Percentiles rank a stretch among this genome's conserved stretches.
These are phyloP conservation scores for Ophiostoma quercus DNA, from an alignment of 2,329 filamentous ascomycete genomes.

Conservation along the genomic window DNA sequence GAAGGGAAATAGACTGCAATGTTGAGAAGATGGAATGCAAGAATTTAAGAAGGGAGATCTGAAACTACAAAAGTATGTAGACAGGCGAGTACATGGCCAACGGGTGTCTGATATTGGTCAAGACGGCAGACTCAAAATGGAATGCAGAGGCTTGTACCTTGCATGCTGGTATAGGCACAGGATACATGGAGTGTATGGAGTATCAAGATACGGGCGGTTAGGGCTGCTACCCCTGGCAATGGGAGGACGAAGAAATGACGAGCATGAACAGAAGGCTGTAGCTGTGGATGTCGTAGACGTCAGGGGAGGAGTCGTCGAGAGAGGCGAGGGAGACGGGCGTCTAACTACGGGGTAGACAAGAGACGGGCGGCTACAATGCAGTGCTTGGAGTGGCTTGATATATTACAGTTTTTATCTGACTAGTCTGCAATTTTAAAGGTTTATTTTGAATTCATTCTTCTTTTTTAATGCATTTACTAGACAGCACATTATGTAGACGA, in stretches of 20 bases:
- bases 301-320: neutral
- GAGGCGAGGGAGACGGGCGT: neutral
- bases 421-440: too few relatives aligned
- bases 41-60: constrained; percentile 31
- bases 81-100: constrained; percentile 38
- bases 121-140: constrained; percentile 31
- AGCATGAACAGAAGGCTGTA: neutral
- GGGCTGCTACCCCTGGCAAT: neutral
- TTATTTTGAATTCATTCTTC: too few relatives aligned
- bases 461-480: too few relatives aligned
- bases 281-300: neutral
- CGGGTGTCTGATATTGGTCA: constrained; percentile 48
- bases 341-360: neutral
- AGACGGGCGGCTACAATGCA: neutral
- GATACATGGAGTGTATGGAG: neutral
- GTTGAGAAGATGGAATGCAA: neutral
- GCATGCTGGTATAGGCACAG: neutral
- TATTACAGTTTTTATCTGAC: neutral
- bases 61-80: constrained; percentile 51
- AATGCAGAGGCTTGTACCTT: neutral
- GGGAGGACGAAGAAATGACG: neutral
- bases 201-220: neutral
- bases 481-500: neutral
- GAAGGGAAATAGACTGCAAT: neutral
- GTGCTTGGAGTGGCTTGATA: neutral